phyloP scores from a whole-genome alignment of 192 early-diverging fungal genomes.

The Geosiphon pyriformis region DNA sequence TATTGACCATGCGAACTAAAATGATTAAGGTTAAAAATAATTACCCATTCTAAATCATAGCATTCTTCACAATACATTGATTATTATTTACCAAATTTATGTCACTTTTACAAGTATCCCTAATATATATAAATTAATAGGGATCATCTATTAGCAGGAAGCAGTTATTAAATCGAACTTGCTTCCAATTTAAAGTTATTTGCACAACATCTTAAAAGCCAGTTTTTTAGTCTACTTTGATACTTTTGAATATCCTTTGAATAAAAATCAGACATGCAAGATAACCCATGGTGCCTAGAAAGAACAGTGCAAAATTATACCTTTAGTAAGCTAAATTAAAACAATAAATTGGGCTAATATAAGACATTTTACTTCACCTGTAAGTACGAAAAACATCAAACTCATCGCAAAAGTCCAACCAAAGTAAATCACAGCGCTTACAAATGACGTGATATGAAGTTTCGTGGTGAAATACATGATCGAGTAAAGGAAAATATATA shows the following conservation, averaged over 20 bases:
- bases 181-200: too few relatives aligned
- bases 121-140: too few relatives aligned
- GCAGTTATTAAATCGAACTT: too few relatives aligned
- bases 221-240: slow-evolving; percentile 70
- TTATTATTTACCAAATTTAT: too few relatives aligned
- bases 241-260: slow-evolving; percentile 73
- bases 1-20: too few relatives aligned
- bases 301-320: not conserved
- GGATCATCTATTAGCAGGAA: too few relatives aligned
- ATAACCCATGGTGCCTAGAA: slow-evolving; percentile 66
- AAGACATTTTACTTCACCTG: slow-evolving; percentile 29
- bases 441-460: slow-evolving; percentile 72
- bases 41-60: too few relatives aligned
- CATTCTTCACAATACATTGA: too few relatives aligned
- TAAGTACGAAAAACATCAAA: slow-evolving; percentile 68
- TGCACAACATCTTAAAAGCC: too few relatives aligned
- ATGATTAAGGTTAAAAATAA: too few relatives aligned
- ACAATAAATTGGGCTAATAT: slow-evolving; percentile 22
- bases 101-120: too few relatives aligned
- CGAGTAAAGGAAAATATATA: slow-evolving; percentile 88
- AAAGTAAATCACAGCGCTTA: slow-evolving; percentile 82
- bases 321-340: not conserved
- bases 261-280: slow-evolving; percentile 74
- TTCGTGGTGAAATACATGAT: slow-evolving; percentile 80
- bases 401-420: slow-evolving; percentile 80